Evolutionary conservation across 2,329 filamentous ascomycete species (phyloP), one percentile per base, ranked within the genome.

Genomic region (Aschersonia sp.): DNA sequence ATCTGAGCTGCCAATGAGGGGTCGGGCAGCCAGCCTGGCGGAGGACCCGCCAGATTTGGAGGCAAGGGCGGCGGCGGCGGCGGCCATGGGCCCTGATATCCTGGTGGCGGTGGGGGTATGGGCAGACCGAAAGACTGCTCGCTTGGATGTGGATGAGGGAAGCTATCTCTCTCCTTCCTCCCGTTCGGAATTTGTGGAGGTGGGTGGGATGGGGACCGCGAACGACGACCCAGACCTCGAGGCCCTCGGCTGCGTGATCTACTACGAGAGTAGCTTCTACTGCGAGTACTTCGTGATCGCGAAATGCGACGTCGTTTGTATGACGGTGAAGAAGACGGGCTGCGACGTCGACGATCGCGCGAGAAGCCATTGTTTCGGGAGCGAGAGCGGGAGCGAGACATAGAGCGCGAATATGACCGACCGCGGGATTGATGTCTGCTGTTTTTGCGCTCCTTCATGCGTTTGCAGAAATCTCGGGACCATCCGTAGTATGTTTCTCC

Each of bases 401-500:
- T 30, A 3, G 59, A 62, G 9, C 45, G 48, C 1, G 66, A 65
- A 6, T 50, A 53, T 3, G 69, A 68, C 4, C 65, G 61, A 4
- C 62, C 65, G 30, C 65, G 4, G 55, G 53, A 7, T 48, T 50
- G 5, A 48, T 50, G 40, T 51, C 51, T 12, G 47, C 46, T 2
- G 43, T 60, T 66, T 31, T 60, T 64, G 40, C 75, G 70, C 46
- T 71, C 66, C 64, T 83, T 87, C 84, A 92, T 92, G 58, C 84
- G 85, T 54, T 86, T 73, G 60, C 86, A 94, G 55, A 94, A 92
- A 1, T 71, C 70, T 40, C 77, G 75, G 4, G 87, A 91, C 89
- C 89, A 94, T 51, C 88, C 89, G 59, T 94, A 94, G 61, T 94
- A 94, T 1, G 84, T 86, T 52, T 86, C 81, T 1, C 81, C 82